Base-by-base conservation (phyloP, 495 filamentous ascomycete species). In the Stereocaulon alpinum region DNA sequence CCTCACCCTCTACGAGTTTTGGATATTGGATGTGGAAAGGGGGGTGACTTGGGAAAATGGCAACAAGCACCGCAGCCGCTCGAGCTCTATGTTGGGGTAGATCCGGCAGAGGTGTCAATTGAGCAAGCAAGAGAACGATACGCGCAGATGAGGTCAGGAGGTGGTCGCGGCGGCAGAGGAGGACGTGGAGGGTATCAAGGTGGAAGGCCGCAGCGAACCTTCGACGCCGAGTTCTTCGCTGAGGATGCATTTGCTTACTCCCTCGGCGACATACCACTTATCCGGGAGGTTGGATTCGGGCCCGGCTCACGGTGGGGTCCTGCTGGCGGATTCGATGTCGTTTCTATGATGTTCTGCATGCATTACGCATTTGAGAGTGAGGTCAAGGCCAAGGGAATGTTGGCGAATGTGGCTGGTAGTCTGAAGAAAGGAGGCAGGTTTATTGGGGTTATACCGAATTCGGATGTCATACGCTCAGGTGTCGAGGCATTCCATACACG, bases 331-430 rank as follows among this genome's bases (percentile, higher is more conserved):
- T 98, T 96, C 63, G 94, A 98, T 69, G 86, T 97, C 14, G 92
- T 98, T 50, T 87, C 86, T 58, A 95, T 94, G 80, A 98, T 98
- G 93, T 98, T 98, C 66, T 91, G 90, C 68, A 95, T 98, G 83
- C 93, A 98, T 73, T 98, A 98, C 68, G 91, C 94, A 0, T 98
- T 96, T 65, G 94, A 98, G 72, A 88, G 76, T 60, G 89, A 97
- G 70, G 79, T 78, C 6, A 94, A 95, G 69, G 85, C 91, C 12
- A 81, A 91, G 22, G 85, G 83, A 56, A 97, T 98, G 93, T 80
- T 98, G 53, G 80, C 82, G 68, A 98, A 98, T 69, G 93, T 98
- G 14, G 83, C 93, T 2, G 86, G 90, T 5, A 80, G 84, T 29
- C 71, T 98, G 65, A 94, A 89, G 71, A 96, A 96, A 67, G 93